phyloP scores from a whole-genome alignment of 2,329 filamentous ascomycete genomes.

The Pochonia chlamydosporia region DNA sequence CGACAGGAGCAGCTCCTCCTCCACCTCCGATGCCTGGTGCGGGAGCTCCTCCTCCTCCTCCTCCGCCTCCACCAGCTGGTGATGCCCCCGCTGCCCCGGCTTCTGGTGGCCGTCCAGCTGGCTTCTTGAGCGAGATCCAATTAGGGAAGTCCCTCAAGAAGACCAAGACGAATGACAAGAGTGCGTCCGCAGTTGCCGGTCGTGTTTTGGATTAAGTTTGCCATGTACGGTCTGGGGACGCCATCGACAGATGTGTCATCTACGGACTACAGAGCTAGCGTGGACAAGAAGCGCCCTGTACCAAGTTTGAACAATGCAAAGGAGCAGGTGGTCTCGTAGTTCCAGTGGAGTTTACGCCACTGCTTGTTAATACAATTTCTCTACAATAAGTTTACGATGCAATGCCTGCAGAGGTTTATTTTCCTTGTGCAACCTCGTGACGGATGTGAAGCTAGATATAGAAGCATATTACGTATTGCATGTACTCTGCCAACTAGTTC shows the following conservation, averaged over 20 bases:
- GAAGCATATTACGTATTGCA: no score
- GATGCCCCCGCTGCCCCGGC: conserved; percentile 37
- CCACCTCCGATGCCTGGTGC: conserved; percentile 26
- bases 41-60: conserved; percentile 34
- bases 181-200: conserved; percentile 65
- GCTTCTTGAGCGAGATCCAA: conserved; percentile 78
- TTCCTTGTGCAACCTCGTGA: not conserved
- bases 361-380: not conserved
- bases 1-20: conserved; percentile 30
- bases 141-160: conserved; percentile 75
- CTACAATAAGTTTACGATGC: no score
- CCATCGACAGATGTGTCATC: not conserved
- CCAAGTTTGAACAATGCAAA: not conserved
- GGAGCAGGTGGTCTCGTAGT: not conserved
- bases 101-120: conserved; percentile 44
- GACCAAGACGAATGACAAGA: conserved; percentile 84
- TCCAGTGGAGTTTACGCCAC: not conserved
- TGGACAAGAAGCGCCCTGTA: not conserved
- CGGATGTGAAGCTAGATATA: no score
- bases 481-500: no score
- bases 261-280: not conserved
- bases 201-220: conserved; percentile 55
- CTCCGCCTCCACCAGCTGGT: conserved; percentile 40
- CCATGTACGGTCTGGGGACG: not conserved
- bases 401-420: no score